A percentile compares a stretch with the other conserved stretches of the same genome.
Evolutionary conservation across 805 yeast species (phyloP).

Genomic region (Saccharomycopsis oosterbeekiorum): DNA sequence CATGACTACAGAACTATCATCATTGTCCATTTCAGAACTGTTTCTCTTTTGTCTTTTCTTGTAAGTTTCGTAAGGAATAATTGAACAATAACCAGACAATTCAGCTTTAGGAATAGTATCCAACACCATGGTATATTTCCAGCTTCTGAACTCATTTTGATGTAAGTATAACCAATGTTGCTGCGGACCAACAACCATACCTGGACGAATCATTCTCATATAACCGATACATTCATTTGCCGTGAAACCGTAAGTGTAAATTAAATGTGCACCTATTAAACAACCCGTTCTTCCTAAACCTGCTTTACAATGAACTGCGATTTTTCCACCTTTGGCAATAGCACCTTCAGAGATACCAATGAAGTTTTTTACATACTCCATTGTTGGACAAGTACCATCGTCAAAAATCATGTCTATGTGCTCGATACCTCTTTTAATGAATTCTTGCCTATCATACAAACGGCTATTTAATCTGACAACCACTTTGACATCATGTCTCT

Average conservation of each 20-base stretch:
- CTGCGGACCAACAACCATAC: slow-evolving; percentile 99
- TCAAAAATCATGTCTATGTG: slow-evolving; percentile 96
- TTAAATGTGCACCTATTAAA: slow-evolving; percentile 91
- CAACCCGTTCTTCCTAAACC: slow-evolving; percentile 98
- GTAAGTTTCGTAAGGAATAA: slow-evolving; percentile 53
- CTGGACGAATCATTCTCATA: slow-evolving; percentile 94
- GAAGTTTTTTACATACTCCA: slow-evolving; percentile 86
- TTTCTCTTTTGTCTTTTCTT: slow-evolving; percentile 37
- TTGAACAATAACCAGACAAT: slow-evolving; percentile 58
- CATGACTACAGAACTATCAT: slow-evolving; percentile 29
- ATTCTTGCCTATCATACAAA: slow-evolving; percentile 75
- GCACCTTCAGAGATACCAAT: slow-evolving; percentile 92
- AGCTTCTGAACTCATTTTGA: slow-evolving; percentile 91
- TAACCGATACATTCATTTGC: slow-evolving; percentile 95
- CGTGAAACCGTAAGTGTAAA: slow-evolving; percentile 93
- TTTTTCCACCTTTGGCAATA: slow-evolving; percentile 76
- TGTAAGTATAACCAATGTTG: slow-evolving; percentile 97
- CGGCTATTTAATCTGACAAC: slow-evolving; percentile 92
- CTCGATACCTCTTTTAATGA: slow-evolving; percentile 71
- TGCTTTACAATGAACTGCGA: slow-evolving; percentile 99
- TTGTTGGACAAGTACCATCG: slow-evolving; percentile 95
- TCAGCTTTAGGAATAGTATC: slow-evolving; percentile 56
- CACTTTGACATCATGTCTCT: slow-evolving; percentile 62
- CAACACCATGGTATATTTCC: slow-evolving; percentile 86
- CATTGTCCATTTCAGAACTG: slow-evolving; percentile 37